Percentiles rank a stretch among this genome's conserved stretches.
Conservation (phyloP, 2,329 filamentous ascomycete genomes). For the Pyricularia pennisetigena region DNA sequence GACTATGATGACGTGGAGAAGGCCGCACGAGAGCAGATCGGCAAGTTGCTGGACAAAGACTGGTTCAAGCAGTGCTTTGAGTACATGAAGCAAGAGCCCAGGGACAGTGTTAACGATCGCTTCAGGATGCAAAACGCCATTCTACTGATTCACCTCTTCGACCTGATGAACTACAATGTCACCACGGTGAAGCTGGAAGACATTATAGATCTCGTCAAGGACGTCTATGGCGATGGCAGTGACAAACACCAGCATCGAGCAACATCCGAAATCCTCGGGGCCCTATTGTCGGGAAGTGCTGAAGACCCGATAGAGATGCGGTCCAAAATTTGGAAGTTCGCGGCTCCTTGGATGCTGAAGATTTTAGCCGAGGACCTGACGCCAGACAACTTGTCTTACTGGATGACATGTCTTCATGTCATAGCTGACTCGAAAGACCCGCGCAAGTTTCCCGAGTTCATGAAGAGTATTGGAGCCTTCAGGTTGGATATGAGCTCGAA, state of each 20-base stretch:
- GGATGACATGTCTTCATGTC: slow-evolving; percentile 88
- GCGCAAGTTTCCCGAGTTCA: slow-evolving; percentile 73
- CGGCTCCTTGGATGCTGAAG: slow-evolving; percentile 75
- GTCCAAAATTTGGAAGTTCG: slow-evolving; percentile 76
- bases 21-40: slow-evolving; percentile 67
- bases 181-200: slow-evolving; percentile 77
- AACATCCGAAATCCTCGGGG: slow-evolving; percentile 86
- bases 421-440: slow-evolving; percentile 85
- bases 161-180: slow-evolving; percentile 73
- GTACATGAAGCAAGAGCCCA: slow-evolving; percentile 38
- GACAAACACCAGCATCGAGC: slow-evolving; percentile 98
- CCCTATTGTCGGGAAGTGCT: slow-evolving; percentile 68
- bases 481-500: slow-evolving; percentile 89
- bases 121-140: slow-evolving; percentile 86
- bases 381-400: slow-evolving; percentile 89
- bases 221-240: slow-evolving; percentile 81
- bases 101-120: slow-evolving; percentile 37
- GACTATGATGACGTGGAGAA: slow-evolving; percentile 74
- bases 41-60: slow-evolving; percentile 64
- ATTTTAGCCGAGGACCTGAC: slow-evolving; percentile 89
- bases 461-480: slow-evolving; percentile 76
- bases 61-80: slow-evolving; percentile 87
- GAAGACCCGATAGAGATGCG: slow-evolving; percentile 69
- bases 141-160: slow-evolving; percentile 80
- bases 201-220: slow-evolving; percentile 67